These are phyloP conservation scores for Pseudogymnoascus sp. DNA, from an alignment of 2,329 filamentous ascomycete species.

Conservation along the genomic window DNA sequence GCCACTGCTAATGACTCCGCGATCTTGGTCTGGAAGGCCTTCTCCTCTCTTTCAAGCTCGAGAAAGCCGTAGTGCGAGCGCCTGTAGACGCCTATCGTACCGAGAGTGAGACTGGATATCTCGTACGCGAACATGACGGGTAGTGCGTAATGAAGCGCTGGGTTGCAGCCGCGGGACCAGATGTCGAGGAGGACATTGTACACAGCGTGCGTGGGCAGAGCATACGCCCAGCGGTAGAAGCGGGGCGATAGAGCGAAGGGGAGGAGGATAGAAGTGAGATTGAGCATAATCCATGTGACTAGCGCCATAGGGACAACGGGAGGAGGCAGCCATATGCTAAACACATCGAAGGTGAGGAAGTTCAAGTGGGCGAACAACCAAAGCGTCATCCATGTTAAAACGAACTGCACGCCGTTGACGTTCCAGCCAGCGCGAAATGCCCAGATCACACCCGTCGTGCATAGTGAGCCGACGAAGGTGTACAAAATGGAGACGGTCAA, in stretches of 20 bases:
- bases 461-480: constrained; percentile 31
- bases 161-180: constrained; percentile 37
- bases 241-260: constrained; percentile 47
- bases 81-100: constrained; percentile 25
- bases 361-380: constrained; percentile 52
- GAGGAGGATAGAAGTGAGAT: constrained; percentile 54
- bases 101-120: constrained; percentile 18
- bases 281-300: constrained; percentile 55
- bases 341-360: constrained; percentile 35
- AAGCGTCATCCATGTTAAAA: constrained; percentile 49
- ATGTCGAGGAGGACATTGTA: constrained; percentile 34
- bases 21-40: constrained; percentile 22
- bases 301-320: constrained; percentile 35
- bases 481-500: constrained; percentile 27
- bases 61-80: constrained; percentile 27
- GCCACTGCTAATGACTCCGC: constrained; percentile 25
- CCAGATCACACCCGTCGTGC: constrained; percentile 36
- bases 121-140: constrained; percentile 38
- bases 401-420: constrained; percentile 46
- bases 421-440: constrained; percentile 36
- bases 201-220: constrained; percentile 55
- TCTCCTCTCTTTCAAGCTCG: constrained; percentile 21
- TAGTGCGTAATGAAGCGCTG: constrained; percentile 32
- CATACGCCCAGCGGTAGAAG: constrained; percentile 57
- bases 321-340: constrained; percentile 30